Evolutionary conservation across 257 asterid genomes (phyloP).

Genomic region (Solanum bukasovii): DNA sequence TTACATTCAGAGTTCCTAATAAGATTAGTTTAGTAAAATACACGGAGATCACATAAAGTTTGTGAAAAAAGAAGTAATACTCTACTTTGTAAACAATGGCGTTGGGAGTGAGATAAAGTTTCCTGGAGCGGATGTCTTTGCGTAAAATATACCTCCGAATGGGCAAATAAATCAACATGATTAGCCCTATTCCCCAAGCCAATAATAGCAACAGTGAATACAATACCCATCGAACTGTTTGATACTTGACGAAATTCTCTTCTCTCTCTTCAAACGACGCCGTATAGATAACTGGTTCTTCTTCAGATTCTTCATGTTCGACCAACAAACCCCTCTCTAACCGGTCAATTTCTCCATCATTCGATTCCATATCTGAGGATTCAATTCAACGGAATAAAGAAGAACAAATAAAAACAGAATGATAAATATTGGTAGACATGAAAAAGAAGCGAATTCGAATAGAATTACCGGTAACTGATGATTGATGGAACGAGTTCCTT

Average conservation of each 20-base stretch:
- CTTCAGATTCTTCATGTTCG: slow-evolving; percentile 8
- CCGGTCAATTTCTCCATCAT: slow-evolving; percentile 36
- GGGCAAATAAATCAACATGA: slow-evolving; percentile 65
- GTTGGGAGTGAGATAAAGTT: slow-evolving; percentile 45
- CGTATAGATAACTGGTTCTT: slow-evolving; percentile 30
- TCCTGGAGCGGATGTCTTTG: slow-evolving; percentile 50
- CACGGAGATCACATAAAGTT: background rate
- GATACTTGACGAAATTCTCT: slow-evolving; percentile 35
- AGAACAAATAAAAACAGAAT: background rate
- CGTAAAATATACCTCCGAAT: slow-evolving; percentile 50
- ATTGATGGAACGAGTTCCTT: background rate
- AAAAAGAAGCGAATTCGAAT: background rate
- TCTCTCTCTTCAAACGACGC: slow-evolving; percentile 60
- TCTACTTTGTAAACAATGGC: slow-evolving; percentile 61
- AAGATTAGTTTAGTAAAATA: too few relatives aligned
- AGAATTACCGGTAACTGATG: background rate
- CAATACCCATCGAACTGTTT: slow-evolving; percentile 52
- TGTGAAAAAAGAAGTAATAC: background rate
- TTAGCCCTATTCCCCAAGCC: slow-evolving; percentile 77
- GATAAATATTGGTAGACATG: background rate
- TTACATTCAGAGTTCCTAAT: too few relatives aligned
- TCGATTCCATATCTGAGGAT: background rate
- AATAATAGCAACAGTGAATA: slow-evolving; percentile 44
- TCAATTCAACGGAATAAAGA: background rate
- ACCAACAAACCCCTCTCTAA: slow-evolving; percentile 48